Evolutionary conservation across 352 stramenopile species (phyloP).

Genomic region (Phytophthora litchii): DNA sequence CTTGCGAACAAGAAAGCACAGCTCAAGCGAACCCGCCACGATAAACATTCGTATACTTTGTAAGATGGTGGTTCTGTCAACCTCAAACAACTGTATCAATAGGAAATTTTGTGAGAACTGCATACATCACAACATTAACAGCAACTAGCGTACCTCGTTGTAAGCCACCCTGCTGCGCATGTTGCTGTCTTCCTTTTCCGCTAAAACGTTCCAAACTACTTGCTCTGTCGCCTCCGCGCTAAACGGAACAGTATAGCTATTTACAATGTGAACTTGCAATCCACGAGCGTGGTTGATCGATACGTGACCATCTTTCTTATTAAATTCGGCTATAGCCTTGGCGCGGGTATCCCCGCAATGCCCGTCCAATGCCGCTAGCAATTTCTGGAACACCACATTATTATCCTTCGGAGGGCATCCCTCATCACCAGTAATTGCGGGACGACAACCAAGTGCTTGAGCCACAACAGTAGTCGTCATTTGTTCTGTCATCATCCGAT

Average conservation of each 20-base stretch:
- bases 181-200: background rate
- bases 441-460: conserved; percentile 13
- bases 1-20: conserved; percentile 26
- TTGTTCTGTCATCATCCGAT: conserved; percentile 22
- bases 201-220: conserved; percentile 16
- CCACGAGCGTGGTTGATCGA: conserved; percentile 15
- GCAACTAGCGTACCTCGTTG: conserved; percentile 15
- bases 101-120: background rate
- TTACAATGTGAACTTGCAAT: conserved; percentile 19
- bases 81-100: conserved; percentile 10
- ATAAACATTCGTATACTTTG: conserved; percentile 16
- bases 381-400: conserved; percentile 17
- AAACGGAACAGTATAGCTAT: conserved; percentile 24
- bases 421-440: conserved; percentile 4
- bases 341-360: conserved; percentile 1
- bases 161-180: conserved; percentile 16
- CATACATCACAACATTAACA: background rate
- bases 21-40: conserved; percentile 1
- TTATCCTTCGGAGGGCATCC: conserved; percentile 18
- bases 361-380: conserved; percentile 15
- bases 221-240: conserved; percentile 12
- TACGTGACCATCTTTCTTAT: conserved; percentile 4
- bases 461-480: conserved; percentile 11
- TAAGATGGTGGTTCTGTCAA: conserved; percentile 18
- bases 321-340: conserved; percentile 1